Evolutionary conservation across 768 basidiomycete species (phyloP), one percentile per base, ranked within the genome.

Genomic region (Crassisporium funariophilum): DNA sequence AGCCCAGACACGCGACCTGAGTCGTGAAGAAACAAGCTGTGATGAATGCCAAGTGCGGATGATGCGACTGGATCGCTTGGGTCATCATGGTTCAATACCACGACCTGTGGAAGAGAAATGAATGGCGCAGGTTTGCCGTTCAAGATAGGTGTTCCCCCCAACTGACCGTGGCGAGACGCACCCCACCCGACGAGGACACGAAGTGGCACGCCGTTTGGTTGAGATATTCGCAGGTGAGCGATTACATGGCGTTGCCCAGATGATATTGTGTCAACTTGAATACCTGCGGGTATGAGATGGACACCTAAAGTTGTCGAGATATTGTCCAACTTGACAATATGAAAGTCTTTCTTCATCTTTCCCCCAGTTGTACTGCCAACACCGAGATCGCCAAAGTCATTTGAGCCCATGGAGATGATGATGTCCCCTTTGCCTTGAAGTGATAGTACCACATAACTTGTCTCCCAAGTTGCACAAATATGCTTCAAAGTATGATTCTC

Each of bases 331-430:
- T 56, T 52, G 50, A 84, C 70, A 43, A 70, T 41, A 53, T 80
- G 70, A 23, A 78, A 60, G 6, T 68, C 57, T 19, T 48, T 42
- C 15, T 20, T 40, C 12, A 39, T 44, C 16, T 54, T 47, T 45
- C 59, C 54, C 19, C 42, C 46, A 23, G 51, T 52, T 31, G 50
- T 45, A 1, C 54, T 50, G 1, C 79, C 86, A 35, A 78, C 58
- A 1, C 91, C 92, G 35, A 92, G 73, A 61, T 88, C 84, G 2
- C 91, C 92, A 57, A 84, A 92, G 60, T 92, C 92, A 65, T 95
- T 77, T 2, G 83, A 77, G 1, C 95, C 95, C 76, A 94, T 84
- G 2, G 92, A 82, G 17, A 95, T 57, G 21, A 95, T 53, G 3
- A 80, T 59, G 53, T 86, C 87, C 37, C 65, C 59, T 19, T 59